Base-by-base conservation (phyloP, 2,329 filamentous ascomycete species). In the Fusarium agapanthi region DNA sequence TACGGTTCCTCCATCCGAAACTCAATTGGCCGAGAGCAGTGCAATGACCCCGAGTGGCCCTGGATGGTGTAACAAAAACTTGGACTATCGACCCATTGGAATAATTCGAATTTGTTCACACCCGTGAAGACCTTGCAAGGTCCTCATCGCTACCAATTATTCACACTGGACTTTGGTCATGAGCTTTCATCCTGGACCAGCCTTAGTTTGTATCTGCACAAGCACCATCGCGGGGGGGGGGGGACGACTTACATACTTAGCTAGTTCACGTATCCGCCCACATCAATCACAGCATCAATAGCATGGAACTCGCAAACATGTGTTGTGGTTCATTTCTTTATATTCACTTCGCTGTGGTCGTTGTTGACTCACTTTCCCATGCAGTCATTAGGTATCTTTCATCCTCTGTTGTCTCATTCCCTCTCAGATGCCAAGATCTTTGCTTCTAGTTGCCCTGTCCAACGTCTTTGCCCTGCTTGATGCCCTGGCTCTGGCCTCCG, bases 401-500 rank as follows among this genome's bases (percentile, higher is more conserved):
- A 62, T 57, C 51, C 50, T 45, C 63, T 67, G 58, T 54, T 58
- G 32, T 40, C 34, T 47, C 45, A 20, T 59, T 45, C 41, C 26
- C 35, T 32, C 32, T 18, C 26, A 30, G 28, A 28, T n/a, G 32
- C 38, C n/a, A 50, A 44, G 15, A 30, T 43, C 35, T 51, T 51
- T 24, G 26, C 24, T 43, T 54, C 38, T 72, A 65, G 44, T 74
- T 74, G 35, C 85, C 85, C 77, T 86, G 85, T 28, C 84, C 85
- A 8, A 80, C 81, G 26, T 82, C 67, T 5, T 78, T 76, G 8
- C 84, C 84, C 66, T 82, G 56, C 72, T 82, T 80, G 41, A 84
- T 74, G 20, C 85, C 84, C 68, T 84, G 80, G 75, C 83, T 85
- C 54, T 81, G 73, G 11, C 86, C 86, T 11, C 83, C 86, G 65